These are phyloP conservation scores for Cercophora samala DNA, from an alignment of 495 filamentous ascomycete genomes.

Conservation along the genomic window DNA sequence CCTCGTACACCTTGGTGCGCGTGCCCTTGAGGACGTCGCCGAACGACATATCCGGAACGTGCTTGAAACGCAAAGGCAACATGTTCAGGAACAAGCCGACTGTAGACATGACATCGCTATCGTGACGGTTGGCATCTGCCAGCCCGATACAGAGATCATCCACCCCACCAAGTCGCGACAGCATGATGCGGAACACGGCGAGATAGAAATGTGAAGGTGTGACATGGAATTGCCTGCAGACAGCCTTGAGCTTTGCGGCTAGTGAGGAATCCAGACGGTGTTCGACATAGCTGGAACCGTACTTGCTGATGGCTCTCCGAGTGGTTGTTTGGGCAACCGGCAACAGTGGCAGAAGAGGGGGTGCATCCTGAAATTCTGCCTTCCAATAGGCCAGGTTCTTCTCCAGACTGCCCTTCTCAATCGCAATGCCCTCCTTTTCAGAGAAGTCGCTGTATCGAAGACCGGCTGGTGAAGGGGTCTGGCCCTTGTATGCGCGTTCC, in stretches of 20 bases:
- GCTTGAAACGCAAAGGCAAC: constrained; percentile 41
- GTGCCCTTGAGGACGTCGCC: neutral
- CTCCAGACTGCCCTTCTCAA: constrained; percentile 11
- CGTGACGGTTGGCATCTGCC: constrained; percentile 39
- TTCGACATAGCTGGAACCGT: too few relatives aligned
- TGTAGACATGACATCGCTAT: constrained; percentile 24
- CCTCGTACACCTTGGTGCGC: neutral
- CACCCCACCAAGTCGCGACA: constrained; percentile 31
- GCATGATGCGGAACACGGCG: constrained; percentile 32
- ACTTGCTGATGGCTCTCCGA: too few relatives aligned
- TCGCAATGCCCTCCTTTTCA: neutral
- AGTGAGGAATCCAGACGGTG: too few relatives aligned
- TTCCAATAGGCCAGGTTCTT: constrained; percentile 33
- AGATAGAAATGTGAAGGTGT: constrained; percentile 43
- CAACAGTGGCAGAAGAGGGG: constrained; percentile 36
- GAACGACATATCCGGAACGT: too few relatives aligned
- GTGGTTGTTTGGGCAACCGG: too few relatives aligned
- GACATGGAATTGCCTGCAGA: constrained; percentile 13
- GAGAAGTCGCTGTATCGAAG: neutral
- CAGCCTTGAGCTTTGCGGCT: too few relatives aligned
- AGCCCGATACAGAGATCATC: constrained; percentile 36
- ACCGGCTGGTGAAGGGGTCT: neutral
- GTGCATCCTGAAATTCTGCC: constrained; percentile 30
- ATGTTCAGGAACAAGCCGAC: constrained; percentile 50
- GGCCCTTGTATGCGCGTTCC: neutral